Percentiles rank a stretch among this genome's conserved stretches.
Conservation (phyloP, 2,329 filamentous ascomycete species). For the Penicillium sp. region DNA sequence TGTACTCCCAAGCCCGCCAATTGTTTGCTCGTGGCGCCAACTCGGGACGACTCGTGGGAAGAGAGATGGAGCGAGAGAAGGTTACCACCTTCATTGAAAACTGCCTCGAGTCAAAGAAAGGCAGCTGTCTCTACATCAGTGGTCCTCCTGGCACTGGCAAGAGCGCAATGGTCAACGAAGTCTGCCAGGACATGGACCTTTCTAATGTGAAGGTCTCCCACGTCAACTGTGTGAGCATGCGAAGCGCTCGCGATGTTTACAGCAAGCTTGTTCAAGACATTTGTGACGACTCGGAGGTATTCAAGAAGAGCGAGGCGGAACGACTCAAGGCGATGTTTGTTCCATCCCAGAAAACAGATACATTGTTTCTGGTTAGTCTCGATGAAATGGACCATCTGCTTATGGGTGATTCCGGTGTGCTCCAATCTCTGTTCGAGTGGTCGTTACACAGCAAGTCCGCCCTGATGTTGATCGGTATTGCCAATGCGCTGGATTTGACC, state of each 20-base stretch:
- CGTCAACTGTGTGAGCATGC: slow-evolving; percentile 97
- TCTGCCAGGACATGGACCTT: slow-evolving; percentile 59
- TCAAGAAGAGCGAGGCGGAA: slow-evolving; percentile 63
- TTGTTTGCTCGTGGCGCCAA: slow-evolving; percentile 76
- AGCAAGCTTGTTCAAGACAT: slow-evolving; percentile 69
- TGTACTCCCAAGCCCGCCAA: slow-evolving; percentile 84
- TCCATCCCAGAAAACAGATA: slow-evolving; percentile 49
- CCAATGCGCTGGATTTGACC: slow-evolving; percentile 91
- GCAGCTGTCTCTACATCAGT: slow-evolving; percentile 88
- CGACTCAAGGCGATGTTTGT: slow-evolving; percentile 68
- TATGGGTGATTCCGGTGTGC: slow-evolving; percentile 77
- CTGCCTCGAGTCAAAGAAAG: slow-evolving; percentile 56
- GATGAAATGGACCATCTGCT: slow-evolving; percentile 96
- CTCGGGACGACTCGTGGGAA: slow-evolving; percentile 70
- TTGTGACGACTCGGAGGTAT: slow-evolving; percentile 56
- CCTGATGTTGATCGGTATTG: slow-evolving; percentile 83
- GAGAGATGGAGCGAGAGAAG: slow-evolving; percentile 64
- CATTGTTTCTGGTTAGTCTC: slow-evolving; percentile 74
- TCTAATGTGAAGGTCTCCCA: slow-evolving; percentile 63
- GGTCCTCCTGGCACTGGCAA: slow-evolving; percentile 95
- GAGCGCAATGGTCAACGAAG: slow-evolving; percentile 83
- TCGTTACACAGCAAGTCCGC: slow-evolving; percentile 75
- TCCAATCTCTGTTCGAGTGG: slow-evolving; percentile 97
- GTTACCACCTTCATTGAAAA: slow-evolving; percentile 65
- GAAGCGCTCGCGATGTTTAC: slow-evolving; percentile 80